Conservation (phyloP, 1,284 basidiomycete genomes). For the Lentinula novae-zelandiae region DNA sequence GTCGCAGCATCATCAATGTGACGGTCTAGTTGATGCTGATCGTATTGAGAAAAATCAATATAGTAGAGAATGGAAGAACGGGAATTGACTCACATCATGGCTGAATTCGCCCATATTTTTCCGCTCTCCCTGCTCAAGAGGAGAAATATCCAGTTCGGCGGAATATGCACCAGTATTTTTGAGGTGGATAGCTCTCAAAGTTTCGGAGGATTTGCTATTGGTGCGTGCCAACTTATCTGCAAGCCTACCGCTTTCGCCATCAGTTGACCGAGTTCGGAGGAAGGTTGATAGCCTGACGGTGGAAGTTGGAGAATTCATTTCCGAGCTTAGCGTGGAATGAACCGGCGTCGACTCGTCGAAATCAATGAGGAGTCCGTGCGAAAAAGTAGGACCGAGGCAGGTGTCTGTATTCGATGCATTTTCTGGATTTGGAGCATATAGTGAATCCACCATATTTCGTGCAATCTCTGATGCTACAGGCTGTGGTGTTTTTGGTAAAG, state of each 20-base stretch:
- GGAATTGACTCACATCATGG: slow-evolving; percentile 50
- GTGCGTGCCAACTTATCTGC: neutral
- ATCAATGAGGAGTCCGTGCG: slow-evolving; percentile 44
- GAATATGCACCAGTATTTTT: slow-evolving; percentile 27
- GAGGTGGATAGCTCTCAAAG: neutral
- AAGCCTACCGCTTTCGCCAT: neutral
- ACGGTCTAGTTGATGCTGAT: too few relatives aligned
- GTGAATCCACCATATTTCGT: slow-evolving; percentile 29
- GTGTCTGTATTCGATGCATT: neutral
- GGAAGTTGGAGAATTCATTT: slow-evolving; percentile 8
- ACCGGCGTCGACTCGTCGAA: slow-evolving; percentile 27
- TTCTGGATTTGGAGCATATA: slow-evolving; percentile 23
- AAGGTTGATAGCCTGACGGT: slow-evolving; percentile 1
- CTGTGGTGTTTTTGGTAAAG: slow-evolving; percentile 33
- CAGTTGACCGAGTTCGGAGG: neutral
- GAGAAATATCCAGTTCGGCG: slow-evolving; percentile 59
- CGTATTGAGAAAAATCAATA: too few relatives aligned
- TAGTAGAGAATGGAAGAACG: neutral
- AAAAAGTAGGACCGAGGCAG: slow-evolving; percentile 24
- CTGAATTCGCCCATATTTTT: neutral
- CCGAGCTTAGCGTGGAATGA: neutral
- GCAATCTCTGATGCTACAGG: neutral
- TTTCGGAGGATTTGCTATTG: neutral
- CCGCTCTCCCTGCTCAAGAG: neutral
- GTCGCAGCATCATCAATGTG: neutral